A percentile compares a stretch with the other conserved stretches of the same genome.
Evolutionary conservation across 1,139 yeast species (phyloP).

Genomic region (Geotrichum carabidarum): DNA sequence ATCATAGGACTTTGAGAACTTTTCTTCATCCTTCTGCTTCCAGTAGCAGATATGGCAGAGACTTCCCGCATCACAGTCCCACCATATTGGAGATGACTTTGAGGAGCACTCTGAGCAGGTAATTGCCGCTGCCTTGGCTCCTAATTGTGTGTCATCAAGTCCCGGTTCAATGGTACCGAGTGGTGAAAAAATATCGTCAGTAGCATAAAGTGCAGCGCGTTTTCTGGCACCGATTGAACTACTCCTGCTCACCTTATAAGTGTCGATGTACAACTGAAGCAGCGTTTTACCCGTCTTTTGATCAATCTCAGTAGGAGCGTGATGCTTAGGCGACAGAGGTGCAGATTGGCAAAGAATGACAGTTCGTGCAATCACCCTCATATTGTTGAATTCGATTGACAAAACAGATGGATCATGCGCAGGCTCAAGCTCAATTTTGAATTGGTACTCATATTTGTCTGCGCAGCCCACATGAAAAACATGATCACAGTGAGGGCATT

Average conservation of each 20-base stretch:
- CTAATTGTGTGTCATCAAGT: not conserved
- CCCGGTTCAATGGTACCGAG: not conserved
- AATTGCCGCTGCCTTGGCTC: not conserved
- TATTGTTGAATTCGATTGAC: slow-evolving; percentile 39
- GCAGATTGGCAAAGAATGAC: slow-evolving; percentile 32
- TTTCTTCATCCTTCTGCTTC: slow-evolving; percentile 13
- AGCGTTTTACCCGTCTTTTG: slow-evolving; percentile 28
- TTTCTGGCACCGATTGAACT: slow-evolving; percentile 27
- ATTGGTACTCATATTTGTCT: slow-evolving; percentile 31
- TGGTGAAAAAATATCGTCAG: not conserved
- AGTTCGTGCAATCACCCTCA: slow-evolving; percentile 34
- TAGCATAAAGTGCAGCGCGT: slow-evolving; percentile 22
- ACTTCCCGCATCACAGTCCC: slow-evolving; percentile 7
- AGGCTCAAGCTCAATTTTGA: slow-evolving; percentile 35
- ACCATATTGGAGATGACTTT: slow-evolving; percentile 24
- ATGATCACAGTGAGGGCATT: slow-evolving; percentile 43
- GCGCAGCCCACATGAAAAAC: slow-evolving; percentile 66
- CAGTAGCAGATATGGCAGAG: slow-evolving; percentile 19
- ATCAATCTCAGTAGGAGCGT: slow-evolving; percentile 25
- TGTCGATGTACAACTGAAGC: slow-evolving; percentile 32
- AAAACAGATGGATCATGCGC: slow-evolving; percentile 25
- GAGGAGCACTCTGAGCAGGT: slow-evolving; percentile 23
- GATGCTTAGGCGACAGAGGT: slow-evolving; percentile 14
- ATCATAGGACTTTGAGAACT: slow-evolving; percentile 10
- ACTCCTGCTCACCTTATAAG: slow-evolving; percentile 27